A percentile compares a stretch with the other conserved stretches of the same genome.
These are phyloP conservation scores for Trichosporon sp. DNA, from an alignment of 1,284 basidiomycete genomes.

Conservation along the genomic window DNA sequence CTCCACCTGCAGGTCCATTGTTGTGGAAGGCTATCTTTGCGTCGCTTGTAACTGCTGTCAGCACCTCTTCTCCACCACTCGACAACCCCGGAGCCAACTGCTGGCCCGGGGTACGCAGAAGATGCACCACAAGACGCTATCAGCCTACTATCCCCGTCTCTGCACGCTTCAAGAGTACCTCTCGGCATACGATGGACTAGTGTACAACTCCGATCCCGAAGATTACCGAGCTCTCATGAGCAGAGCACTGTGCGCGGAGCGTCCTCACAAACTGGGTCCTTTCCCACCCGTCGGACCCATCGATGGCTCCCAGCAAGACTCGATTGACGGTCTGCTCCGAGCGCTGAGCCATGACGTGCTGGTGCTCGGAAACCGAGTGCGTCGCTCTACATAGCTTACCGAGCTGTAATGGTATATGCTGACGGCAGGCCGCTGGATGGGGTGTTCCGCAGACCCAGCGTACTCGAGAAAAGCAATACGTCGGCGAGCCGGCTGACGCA, in stretches of 20 bases:
- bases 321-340: slow-evolving; percentile 29
- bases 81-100: background rate
- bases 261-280: background rate
- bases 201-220: slow-evolving; percentile 20
- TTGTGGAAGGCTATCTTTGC: no score
- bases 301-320: slow-evolving; percentile 22
- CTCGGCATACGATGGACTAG: background rate
- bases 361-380: slow-evolving; percentile 20
- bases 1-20: background rate
- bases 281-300: background rate
- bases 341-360: slow-evolving; percentile 28
- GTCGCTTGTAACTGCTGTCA: no score
- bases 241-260: slow-evolving; percentile 22
- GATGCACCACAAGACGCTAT: slow-evolving; percentile 38
- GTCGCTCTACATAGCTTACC: background rate
- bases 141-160: slow-evolving; percentile 33
- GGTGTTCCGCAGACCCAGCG: background rate
- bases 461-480: background rate
- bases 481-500: slow-evolving; percentile 21
- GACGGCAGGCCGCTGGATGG: background rate
- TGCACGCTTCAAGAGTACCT: slow-evolving; percentile 23
- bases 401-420: no score
- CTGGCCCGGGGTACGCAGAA: background rate
- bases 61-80: background rate
- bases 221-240: slow-evolving; percentile 24